These are phyloP conservation scores for Oxytropis ochrocephala DNA, from an alignment of 306 rosid species.

Conservation along the genomic window DNA sequence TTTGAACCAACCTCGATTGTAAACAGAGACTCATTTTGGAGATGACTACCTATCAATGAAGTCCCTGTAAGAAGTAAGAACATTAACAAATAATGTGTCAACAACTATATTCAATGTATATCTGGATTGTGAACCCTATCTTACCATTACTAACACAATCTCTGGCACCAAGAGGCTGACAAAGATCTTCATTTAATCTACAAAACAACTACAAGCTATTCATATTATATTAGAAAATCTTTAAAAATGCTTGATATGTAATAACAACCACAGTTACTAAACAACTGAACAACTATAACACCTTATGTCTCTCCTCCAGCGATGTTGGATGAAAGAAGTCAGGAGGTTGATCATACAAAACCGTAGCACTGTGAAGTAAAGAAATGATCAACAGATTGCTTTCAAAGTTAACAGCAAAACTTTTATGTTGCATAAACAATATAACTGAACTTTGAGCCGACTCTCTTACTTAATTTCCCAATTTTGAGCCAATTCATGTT, in stretches of 20 bases:
- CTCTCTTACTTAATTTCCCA: conserved; percentile 86
- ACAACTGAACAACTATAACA: conserved; percentile 23
- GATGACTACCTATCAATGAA: conserved; percentile 29
- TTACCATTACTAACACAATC: conserved; percentile 73
- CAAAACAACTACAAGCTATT: conserved; percentile 54
- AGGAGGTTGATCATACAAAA: conserved; percentile 94
- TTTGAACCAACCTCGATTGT: conserved; percentile 40
- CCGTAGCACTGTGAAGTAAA: conserved; percentile 37
- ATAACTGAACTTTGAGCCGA: conserved; percentile 27
- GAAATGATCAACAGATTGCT: conserved; percentile 6
- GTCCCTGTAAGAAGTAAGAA: conserved; percentile 28
- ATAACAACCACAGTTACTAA: conserved; percentile 4
- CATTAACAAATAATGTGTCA: conserved; percentile 6
- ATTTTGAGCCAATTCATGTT: conserved; percentile 94
- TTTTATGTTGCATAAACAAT: conserved; percentile 6
- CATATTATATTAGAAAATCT: conserved; percentile 20
- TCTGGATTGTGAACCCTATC: too few relatives aligned
- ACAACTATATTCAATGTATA: background rate
- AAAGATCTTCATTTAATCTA: conserved; percentile 55
- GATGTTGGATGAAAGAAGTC: conserved; percentile 81
- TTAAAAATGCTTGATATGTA: background rate
- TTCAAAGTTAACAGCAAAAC: background rate
- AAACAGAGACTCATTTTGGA: conserved; percentile 49
- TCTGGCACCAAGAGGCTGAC: conserved; percentile 53
- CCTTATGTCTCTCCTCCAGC: conserved; percentile 80